Evolutionary conservation across 2,329 filamentous ascomycete species (phyloP), one percentile per base, ranked within the genome.

Genomic region (Claviceps paspali): DNA sequence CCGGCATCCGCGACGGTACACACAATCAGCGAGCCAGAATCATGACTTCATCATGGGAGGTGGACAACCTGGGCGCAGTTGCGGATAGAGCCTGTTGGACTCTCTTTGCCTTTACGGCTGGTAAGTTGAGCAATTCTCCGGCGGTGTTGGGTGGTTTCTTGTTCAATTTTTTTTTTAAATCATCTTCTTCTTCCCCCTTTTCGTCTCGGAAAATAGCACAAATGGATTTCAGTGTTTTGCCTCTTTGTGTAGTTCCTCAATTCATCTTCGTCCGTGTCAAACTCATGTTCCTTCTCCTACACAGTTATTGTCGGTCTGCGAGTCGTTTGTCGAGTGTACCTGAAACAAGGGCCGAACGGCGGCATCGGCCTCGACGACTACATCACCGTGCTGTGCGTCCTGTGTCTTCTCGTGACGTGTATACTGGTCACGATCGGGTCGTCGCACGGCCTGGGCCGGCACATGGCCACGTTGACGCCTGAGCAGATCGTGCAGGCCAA

Each of bases 31-130:
- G n/a, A n/a, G n/a, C n/a, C n/a, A n/a, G n/a, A n/a, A n/a, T n/a
- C n/a, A n/a, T 32, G 35, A 21, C 35, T 12, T 18, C 27, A 15
- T 37, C 35, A 37, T 37, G 35, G 29, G n/a, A 37, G 32, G 29
- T 27, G 12, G 28, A 37, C 9, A 29, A 37, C 17, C 14, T 37
- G 29, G 29, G 29, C 6, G 8, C 6, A n/a, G 29, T 11, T 9
- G 49, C 49, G 32, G 44, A 51, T 36, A 42, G 33, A 39, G 45
- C 43, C 9, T 50, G 48, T 28, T 51, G 49, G 49, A 41, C 48
- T 3, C 45, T 51, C 34, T 49, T 49, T 38, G 48, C 39, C n/a
- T 27, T 47, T 15, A 46, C 48, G 2, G 38, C 43, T 9, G 17
- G 49, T 47, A 31, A 38, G 46, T 38, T 6, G 26, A 14, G 18